Conservation (phyloP, 164 flowering plant genomes). For the Aristolochia fimbriata region DNA sequence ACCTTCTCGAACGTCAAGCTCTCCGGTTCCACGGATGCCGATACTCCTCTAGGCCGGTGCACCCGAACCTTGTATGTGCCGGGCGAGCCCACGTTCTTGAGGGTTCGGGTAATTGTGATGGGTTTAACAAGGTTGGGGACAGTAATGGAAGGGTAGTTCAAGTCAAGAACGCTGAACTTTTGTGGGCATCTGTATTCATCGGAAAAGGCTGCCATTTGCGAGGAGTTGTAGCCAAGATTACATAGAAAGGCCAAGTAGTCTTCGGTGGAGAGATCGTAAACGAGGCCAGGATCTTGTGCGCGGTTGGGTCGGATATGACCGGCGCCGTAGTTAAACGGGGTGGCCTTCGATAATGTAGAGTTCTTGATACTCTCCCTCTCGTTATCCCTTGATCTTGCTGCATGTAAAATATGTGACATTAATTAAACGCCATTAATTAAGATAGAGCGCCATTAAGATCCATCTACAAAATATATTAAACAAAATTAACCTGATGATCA, state of each 20-base stretch:
- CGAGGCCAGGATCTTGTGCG: constrained; percentile 58
- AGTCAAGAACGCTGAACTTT: constrained; percentile 7
- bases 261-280: constrained; percentile 37
- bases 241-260: constrained; percentile 58
- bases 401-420: background rate
- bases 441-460: too few relatives aligned
- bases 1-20: constrained; percentile 27
- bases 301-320: constrained; percentile 54
- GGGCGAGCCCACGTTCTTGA: constrained; percentile 63
- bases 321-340: constrained; percentile 41
- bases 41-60: constrained; percentile 29
- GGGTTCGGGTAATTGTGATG: constrained; percentile 33
- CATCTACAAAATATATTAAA: too few relatives aligned
- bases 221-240: constrained; percentile 22
- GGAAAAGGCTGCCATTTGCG: background rate
- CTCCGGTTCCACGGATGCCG: constrained; percentile 30
- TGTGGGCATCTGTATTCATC: constrained; percentile 15
- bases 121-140: constrained; percentile 38
- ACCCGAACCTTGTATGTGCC: constrained; percentile 32
- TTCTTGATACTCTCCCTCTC: constrained; percentile 21
- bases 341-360: constrained; percentile 19
- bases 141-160: constrained; percentile 62
- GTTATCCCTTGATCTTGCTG: constrained; percentile 48
- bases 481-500: constrained; percentile 5
- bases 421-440: too few relatives aligned